Percentiles rank a stretch among this genome's conserved stretches.
Evolutionary conservation across 2,329 filamentous ascomycete species (phyloP).

Genomic region (Tolypocladium ophioglossoides): DNA sequence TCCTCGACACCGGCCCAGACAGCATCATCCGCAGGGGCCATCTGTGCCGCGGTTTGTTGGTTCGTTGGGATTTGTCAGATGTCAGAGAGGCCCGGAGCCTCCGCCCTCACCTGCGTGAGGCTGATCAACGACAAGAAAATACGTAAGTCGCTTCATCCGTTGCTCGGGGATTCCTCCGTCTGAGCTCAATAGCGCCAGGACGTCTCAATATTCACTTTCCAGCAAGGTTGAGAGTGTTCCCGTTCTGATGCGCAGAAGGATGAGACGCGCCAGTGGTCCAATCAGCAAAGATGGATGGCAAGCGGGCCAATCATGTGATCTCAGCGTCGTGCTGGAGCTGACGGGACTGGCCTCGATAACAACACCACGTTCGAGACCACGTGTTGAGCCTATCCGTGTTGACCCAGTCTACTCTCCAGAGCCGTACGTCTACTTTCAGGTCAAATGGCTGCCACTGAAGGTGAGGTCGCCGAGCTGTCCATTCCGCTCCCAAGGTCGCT

Average conservation of each 20-base stretch:
- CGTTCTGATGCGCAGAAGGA: background rate
- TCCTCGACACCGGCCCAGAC: slow-evolving; percentile 54
- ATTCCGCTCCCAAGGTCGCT: slow-evolving; percentile 49
- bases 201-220: background rate
- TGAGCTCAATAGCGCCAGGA: background rate
- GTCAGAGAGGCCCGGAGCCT: background rate
- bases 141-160: background rate
- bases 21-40: slow-evolving; percentile 21
- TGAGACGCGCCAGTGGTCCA: background rate
- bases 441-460: background rate
- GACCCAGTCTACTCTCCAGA: background rate
- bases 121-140: background rate
- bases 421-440: background rate
- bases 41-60: background rate
- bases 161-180: background rate
- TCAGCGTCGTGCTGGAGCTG: background rate
- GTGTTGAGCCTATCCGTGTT: background rate
- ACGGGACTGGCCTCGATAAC: background rate
- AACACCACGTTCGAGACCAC: background rate
- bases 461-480: slow-evolving; percentile 27
- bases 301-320: slow-evolving; percentile 9
- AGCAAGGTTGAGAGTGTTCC: background rate
- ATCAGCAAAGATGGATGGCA: background rate
- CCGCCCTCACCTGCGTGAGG: background rate
- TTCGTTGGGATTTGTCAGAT: slow-evolving; percentile 1